Evolutionary conservation across 805 yeast genomes (phyloP).

Genomic region (Yamadazyma endophytica): DNA sequence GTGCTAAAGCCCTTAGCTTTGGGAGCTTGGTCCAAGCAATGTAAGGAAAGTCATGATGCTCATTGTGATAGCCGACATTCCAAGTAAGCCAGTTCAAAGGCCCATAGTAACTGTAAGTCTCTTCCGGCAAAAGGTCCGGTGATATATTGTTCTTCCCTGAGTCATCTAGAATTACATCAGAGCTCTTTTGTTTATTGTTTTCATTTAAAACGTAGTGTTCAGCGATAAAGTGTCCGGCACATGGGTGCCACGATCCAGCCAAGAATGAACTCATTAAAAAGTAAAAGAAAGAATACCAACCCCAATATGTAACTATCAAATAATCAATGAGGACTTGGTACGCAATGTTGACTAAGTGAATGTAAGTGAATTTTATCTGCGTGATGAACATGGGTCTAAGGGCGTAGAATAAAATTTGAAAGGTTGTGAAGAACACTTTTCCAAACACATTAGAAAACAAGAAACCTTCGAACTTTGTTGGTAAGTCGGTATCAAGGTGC

Average conservation of each 20-base stretch:
- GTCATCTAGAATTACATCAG: constrained; percentile 2
- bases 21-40: constrained; percentile 85
- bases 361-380: constrained; percentile 64
- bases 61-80: constrained; percentile 94
- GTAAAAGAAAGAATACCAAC: constrained; percentile 59
- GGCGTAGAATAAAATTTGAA: constrained; percentile 86
- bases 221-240: constrained; percentile 95
- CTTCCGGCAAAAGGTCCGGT: constrained; percentile 48
- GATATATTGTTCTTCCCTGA: constrained; percentile 20
- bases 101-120: constrained; percentile 89
- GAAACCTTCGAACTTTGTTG: constrained; percentile 73
- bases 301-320: constrained; percentile 57
- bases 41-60: constrained; percentile 94
- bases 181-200: constrained; percentile 43
- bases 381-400: constrained; percentile 85
- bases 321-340: constrained; percentile 58
- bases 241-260: constrained; percentile 90
- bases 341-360: constrained; percentile 67
- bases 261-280: constrained; percentile 73
- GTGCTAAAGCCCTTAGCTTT: constrained; percentile 58
- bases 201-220: constrained; percentile 75
- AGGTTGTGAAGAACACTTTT: constrained; percentile 85
- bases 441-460: constrained; percentile 75
- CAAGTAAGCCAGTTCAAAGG: constrained; percentile 71
- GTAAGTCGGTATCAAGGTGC: constrained; percentile 80